phyloP scores from a whole-genome alignment of 164 flowering plant species.

The Aristolochia fimbriata region DNA sequence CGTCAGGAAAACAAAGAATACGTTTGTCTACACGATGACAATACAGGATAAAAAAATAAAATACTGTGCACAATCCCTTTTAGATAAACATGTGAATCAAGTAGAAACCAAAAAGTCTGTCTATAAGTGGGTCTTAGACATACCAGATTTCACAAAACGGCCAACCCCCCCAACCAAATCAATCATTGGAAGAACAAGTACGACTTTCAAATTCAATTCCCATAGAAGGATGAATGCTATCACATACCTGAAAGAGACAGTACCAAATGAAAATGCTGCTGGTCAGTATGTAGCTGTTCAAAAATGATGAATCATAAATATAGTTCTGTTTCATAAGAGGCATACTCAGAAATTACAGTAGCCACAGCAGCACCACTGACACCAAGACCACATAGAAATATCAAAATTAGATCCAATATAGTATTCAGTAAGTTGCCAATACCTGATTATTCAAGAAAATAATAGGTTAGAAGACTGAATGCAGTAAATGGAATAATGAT shows the following conservation, averaged over 20 bases:
- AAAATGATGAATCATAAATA: background rate
- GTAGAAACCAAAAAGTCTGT: background rate
- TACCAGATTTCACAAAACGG: slow-evolving; percentile 83
- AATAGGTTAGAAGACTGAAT: too few relatives aligned
- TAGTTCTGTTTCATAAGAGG: slow-evolving; percentile 45
- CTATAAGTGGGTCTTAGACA: slow-evolving; percentile 1
- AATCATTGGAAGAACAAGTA: slow-evolving; percentile 44
- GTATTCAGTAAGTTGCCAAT: slow-evolving; percentile 84
- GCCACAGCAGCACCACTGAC: slow-evolving; percentile 87
- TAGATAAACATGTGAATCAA: too few relatives aligned
- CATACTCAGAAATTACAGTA: slow-evolving; percentile 96
- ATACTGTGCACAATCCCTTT: too few relatives aligned
- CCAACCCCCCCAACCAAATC: slow-evolving; percentile 30
- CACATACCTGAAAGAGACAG: slow-evolving; percentile 45
- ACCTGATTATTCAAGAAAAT: slow-evolving; percentile 30
- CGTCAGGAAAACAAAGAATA: too few relatives aligned
- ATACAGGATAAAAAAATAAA: too few relatives aligned
- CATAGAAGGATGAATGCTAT: slow-evolving; percentile 73
- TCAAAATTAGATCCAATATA: slow-evolving; percentile 62
- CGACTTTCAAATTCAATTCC: slow-evolving; percentile 60
- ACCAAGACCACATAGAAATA: slow-evolving; percentile 60
- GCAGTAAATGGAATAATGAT: too few relatives aligned
- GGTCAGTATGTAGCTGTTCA: too few relatives aligned
- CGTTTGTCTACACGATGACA: too few relatives aligned
- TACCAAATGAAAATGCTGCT: too few relatives aligned